Evolutionary conservation across 1,284 basidiomycete species (phyloP).

Genomic region (Malassezia caprae): DNA sequence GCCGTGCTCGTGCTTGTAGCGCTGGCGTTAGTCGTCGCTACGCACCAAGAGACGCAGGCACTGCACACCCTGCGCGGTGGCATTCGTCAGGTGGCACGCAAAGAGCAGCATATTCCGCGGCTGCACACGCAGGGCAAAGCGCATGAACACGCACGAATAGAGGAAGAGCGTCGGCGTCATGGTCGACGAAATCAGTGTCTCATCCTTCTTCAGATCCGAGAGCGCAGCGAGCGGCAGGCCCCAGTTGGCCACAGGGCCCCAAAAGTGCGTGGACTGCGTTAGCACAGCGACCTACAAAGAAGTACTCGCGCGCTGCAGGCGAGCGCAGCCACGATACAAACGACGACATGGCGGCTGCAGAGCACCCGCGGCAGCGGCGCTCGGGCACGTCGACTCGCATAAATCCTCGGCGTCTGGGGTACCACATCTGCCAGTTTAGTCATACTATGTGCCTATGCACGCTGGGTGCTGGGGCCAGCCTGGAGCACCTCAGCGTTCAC

Average conservation of each 20-base stretch:
- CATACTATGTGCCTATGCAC: neutral
- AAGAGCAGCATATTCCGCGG: constrained; percentile 46
- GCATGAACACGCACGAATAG: constrained; percentile 45
- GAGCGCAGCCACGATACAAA: constrained; percentile 42
- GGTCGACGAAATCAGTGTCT: constrained; percentile 42
- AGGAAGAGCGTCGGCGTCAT: constrained; percentile 40
- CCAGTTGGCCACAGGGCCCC: constrained; percentile 48
- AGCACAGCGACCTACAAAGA: constrained; percentile 30
- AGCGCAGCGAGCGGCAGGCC: constrained; percentile 45
- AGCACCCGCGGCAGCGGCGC: neutral
- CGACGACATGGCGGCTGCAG: constrained; percentile 18
- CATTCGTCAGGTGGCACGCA: constrained; percentile 43
- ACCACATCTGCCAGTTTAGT: too few relatives aligned
- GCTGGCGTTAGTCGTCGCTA: constrained; percentile 6
- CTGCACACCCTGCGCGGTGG: constrained; percentile 37
- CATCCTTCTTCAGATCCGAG: constrained; percentile 42
- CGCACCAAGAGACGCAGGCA: constrained; percentile 34
- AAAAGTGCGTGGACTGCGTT: constrained; percentile 43
- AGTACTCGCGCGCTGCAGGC: constrained; percentile 44
- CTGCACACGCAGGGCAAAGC: constrained; percentile 45
- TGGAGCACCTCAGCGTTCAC: constrained; percentile 35
- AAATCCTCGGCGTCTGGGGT: neutral
- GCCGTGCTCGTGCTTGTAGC: constrained; percentile 1
- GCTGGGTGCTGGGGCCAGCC: constrained; percentile 31
- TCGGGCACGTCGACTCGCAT: neutral